Conservation (phyloP, 2,329 filamentous ascomycete genomes). For the Thielaviopsis populi region DNA sequence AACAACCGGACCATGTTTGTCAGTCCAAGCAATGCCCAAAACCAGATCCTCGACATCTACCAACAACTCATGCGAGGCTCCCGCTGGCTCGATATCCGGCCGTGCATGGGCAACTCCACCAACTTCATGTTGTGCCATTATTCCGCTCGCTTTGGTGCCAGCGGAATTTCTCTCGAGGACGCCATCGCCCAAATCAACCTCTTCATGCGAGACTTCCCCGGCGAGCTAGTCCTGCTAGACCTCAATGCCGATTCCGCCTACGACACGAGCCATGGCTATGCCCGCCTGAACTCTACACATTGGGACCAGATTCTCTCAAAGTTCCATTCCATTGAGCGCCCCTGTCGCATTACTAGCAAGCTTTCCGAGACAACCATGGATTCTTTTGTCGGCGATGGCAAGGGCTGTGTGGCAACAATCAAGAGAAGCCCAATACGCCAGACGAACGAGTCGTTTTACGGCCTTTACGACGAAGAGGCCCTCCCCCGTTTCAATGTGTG, state of each 20-base stretch:
- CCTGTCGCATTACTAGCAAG: not conserved
- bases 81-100: conserved; percentile 31
- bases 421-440: conserved; percentile 8
- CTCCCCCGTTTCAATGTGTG: conserved; percentile 6
- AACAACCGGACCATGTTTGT: conserved; percentile 19
- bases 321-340: conserved; percentile 25
- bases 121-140: conserved; percentile 11
- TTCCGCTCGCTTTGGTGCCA: conserved; percentile 4
- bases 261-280: conserved; percentile 22
- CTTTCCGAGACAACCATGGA: conserved; percentile 25
- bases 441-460: not conserved
- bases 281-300: conserved; percentile 17
- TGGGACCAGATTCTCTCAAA: conserved; percentile 27
- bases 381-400: conserved; percentile 16
- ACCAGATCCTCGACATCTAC: conserved; percentile 29
- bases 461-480: conserved; percentile 3
- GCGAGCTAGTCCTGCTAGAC: conserved; percentile 32
- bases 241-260: conserved; percentile 22
- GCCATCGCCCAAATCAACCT: conserved; percentile 29
- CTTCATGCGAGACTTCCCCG: conserved; percentile 28
- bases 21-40: conserved; percentile 25
- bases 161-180: conserved; percentile 23
- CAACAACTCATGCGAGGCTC: conserved; percentile 30
- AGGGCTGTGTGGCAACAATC: conserved; percentile 21
- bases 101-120: conserved; percentile 10